phyloP scores from a whole-genome alignment of 116 monocot species.

The Phalaenopsis hybrid region DNA sequence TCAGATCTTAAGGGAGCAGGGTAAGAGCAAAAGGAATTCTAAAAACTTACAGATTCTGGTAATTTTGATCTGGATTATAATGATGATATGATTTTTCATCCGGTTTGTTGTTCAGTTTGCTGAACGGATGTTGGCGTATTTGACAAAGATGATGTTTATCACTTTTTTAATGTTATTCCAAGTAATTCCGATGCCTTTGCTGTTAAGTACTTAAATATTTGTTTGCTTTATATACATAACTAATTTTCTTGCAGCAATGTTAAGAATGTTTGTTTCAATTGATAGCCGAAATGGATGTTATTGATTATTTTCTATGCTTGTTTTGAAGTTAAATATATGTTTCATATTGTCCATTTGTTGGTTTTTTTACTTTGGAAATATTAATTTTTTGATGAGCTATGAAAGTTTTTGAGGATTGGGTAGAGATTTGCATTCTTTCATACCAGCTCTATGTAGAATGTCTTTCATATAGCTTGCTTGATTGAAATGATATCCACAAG shows the following conservation, averaged over 20 bases:
- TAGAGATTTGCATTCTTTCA: too few species aligned
- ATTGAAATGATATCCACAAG: too few species aligned
- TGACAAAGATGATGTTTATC: conserved; percentile 75
- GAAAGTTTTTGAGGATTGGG: too few species aligned
- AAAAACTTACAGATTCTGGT: conserved; percentile 13
- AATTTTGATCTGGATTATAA: conserved; percentile 12
- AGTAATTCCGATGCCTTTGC: conserved; percentile 49
- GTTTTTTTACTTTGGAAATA: too few species aligned
- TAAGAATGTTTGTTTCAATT: not conserved
- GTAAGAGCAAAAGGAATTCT: conserved; percentile 14
- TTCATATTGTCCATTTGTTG: too few species aligned
- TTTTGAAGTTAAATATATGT: too few species aligned
- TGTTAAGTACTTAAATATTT: not conserved
- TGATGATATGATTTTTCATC: conserved; percentile 25
- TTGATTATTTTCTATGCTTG: not conserved
- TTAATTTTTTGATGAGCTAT: too few species aligned
- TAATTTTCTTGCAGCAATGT: not conserved
- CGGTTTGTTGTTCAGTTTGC: conserved; percentile 80
- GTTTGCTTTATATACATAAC: not conserved
- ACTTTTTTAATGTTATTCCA: conserved; percentile 88
- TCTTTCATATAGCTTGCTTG: too few species aligned
- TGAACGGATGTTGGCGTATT: conserved; percentile 80
- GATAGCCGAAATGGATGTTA: not conserved
- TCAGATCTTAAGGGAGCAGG: conserved; percentile 34
- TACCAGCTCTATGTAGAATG: too few species aligned